A percentile compares a stretch with the other conserved stretches of the same genome.
Evolutionary conservation across 495 filamentous ascomycete genomes (phyloP).

Genomic region (Daldinia caldariorum): DNA sequence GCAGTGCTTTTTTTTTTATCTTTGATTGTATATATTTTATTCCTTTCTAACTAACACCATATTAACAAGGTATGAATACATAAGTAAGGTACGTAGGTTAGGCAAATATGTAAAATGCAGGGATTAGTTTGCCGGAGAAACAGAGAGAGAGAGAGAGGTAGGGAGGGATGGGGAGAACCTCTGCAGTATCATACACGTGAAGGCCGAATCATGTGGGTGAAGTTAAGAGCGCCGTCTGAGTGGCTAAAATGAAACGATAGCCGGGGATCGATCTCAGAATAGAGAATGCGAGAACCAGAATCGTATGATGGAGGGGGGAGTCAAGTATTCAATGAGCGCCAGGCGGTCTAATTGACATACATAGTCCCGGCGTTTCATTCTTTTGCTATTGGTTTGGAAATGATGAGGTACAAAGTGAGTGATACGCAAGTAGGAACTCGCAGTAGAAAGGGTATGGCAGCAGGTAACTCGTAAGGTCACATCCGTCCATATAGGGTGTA

Average conservation of each 20-base stretch:
- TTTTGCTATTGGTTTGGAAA: constrained; percentile 27
- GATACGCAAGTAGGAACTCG: constrained; percentile 31
- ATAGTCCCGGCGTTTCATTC: constrained; percentile 29
- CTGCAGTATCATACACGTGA: constrained; percentile 39
- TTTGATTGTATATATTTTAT: no score
- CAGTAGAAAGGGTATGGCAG: constrained; percentile 22
- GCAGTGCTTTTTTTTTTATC: neutral
- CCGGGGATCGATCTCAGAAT: constrained; percentile 16
- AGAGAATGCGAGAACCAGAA: constrained; percentile 24
- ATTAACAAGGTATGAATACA: constrained; percentile 22
- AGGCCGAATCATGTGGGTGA: constrained; percentile 39
- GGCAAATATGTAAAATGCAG: constrained; percentile 15
- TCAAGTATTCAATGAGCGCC: constrained; percentile 18
- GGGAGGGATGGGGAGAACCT: constrained; percentile 4
- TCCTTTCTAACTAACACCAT: neutral
- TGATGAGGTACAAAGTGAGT: constrained; percentile 21
- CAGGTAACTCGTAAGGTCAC: constrained; percentile 22
- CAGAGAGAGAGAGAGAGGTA: neutral
- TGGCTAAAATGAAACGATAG: constrained; percentile 24
- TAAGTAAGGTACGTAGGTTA: neutral
- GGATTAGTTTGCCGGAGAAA: constrained; percentile 26
- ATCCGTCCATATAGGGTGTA: constrained; percentile 20
- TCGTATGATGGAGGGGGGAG: constrained; percentile 28
- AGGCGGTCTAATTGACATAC: constrained; percentile 22
- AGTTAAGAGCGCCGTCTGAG: constrained; percentile 14